Conservation (phyloP, 306 rosid genomes). For the Chamaecrista fasciculata region DNA sequence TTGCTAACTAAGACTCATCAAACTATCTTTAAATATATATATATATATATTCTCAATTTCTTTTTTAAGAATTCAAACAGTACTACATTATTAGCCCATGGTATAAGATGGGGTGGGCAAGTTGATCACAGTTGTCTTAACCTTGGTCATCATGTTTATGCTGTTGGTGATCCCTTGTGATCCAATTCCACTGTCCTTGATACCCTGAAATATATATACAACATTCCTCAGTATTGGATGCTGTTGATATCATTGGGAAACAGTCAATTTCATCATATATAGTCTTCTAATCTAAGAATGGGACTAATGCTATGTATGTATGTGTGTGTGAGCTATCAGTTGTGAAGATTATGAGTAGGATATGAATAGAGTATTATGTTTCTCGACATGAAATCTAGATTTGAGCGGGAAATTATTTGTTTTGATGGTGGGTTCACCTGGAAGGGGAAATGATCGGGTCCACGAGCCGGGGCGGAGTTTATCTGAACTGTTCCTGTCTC, state of each 20-base stretch:
- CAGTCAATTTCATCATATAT: too few relatives aligned
- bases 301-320: too few relatives aligned
- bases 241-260: neutral
- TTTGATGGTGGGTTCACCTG: slow-evolving; percentile 53
- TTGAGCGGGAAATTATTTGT: too few relatives aligned
- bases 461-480: slow-evolving; percentile 97
- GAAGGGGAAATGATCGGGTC: slow-evolving; percentile 97
- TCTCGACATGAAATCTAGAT: too few relatives aligned
- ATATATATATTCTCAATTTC: neutral
- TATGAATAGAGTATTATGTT: too few relatives aligned
- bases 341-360: too few relatives aligned
- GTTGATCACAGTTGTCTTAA: slow-evolving; percentile 86
- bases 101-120: slow-evolving; percentile 89
- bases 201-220: slow-evolving; percentile 68
- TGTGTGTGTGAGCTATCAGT: too few relatives aligned
- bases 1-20: slow-evolving; percentile 11
- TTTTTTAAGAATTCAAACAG: neutral
- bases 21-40: neutral
- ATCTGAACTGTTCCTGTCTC: slow-evolving; percentile 97
- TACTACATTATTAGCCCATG: slow-evolving; percentile 61
- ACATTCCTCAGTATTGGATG: slow-evolving; percentile 15
- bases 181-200: slow-evolving; percentile 97
- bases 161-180: slow-evolving; percentile 98
- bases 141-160: slow-evolving; percentile 95
- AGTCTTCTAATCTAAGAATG: too few relatives aligned